phyloP scores from a whole-genome alignment of 2,329 filamentous ascomycete species.

The Pestalotiopsis fici region DNA sequence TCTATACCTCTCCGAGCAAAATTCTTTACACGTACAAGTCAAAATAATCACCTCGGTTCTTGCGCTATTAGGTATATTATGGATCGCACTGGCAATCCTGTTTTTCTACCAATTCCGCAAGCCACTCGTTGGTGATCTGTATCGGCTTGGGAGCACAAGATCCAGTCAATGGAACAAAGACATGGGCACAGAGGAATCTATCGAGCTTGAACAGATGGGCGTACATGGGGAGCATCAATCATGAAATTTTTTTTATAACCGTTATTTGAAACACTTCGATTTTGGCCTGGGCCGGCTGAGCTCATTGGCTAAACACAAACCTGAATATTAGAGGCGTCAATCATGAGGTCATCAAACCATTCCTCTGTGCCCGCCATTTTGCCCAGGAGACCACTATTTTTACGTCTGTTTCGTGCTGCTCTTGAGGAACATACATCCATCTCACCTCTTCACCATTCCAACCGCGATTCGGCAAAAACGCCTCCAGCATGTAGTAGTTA shows the following conservation, averaged over 20 bases:
- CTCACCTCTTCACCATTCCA: conserved; percentile 46
- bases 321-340: too few species aligned
- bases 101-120: conserved; percentile 1
- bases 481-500: conserved; percentile 60
- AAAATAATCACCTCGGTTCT: background rate
- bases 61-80: background rate
- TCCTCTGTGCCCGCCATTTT: conserved; percentile 1
- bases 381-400: conserved; percentile 28
- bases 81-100: background rate
- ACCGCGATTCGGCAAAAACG: conserved; percentile 56
- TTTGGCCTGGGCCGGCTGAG: background rate
- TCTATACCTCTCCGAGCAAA: background rate
- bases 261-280: background rate
- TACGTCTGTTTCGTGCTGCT: conserved; percentile 40
- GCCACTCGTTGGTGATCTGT: background rate
- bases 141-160: background rate
- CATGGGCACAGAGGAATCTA: background rate
- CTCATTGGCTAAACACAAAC: too few species aligned
- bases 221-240: background rate
- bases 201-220: background rate
- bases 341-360: background rate
- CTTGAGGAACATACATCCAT: conserved; percentile 50
- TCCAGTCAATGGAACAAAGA: background rate
- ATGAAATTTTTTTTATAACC: background rate
- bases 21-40: background rate